A percentile compares a stretch with the other conserved stretches of the same genome.
Evolutionary conservation across 2,329 filamentous ascomycete species (phyloP).

Genomic region (Teratosphaeria destructans): DNA sequence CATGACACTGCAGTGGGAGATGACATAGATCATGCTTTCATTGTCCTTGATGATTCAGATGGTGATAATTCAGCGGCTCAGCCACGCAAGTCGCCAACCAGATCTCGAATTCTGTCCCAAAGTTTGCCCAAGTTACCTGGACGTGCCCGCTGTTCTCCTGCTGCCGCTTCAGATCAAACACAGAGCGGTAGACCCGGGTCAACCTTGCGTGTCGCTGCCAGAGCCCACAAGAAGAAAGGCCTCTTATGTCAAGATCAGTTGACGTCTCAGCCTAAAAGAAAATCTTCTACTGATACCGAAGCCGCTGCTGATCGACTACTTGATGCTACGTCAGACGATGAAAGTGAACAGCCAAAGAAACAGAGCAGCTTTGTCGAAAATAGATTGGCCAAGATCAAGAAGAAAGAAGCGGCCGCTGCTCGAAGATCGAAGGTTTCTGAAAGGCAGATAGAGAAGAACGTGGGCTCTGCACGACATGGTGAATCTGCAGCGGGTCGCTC

Average conservation of each 20-base stretch:
- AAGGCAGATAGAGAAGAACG: neutral
- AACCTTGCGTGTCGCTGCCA: conserved; percentile 30
- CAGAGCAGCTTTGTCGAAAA: conserved; percentile 18
- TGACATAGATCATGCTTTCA: neutral
- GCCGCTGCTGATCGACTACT: conserved; percentile 3
- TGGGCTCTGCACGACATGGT: neutral
- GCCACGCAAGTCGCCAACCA: neutral
- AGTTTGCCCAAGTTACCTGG: neutral
- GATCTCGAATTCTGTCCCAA: neutral
- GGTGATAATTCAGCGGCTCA: neutral
- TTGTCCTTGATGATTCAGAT: neutral
- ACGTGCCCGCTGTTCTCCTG: neutral
- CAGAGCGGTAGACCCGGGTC: conserved; percentile 11
- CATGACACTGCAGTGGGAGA: neutral
- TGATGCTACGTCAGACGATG: conserved; percentile 13
- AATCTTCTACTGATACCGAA: conserved; percentile 10
- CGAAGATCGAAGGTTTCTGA: neutral
- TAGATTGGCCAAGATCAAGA: conserved; percentile 19
- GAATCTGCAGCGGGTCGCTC: neutral
- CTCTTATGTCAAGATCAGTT: conserved; percentile 33
- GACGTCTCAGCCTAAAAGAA: conserved; percentile 5
- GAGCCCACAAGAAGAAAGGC: conserved; percentile 29
- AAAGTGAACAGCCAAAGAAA: conserved; percentile 13
- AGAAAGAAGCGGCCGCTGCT: conserved; percentile 9
- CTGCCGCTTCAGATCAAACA: neutral